Evolutionary conservation across 306 rosid genomes (phyloP).

Genomic region (Prunus kanzakura): DNA sequence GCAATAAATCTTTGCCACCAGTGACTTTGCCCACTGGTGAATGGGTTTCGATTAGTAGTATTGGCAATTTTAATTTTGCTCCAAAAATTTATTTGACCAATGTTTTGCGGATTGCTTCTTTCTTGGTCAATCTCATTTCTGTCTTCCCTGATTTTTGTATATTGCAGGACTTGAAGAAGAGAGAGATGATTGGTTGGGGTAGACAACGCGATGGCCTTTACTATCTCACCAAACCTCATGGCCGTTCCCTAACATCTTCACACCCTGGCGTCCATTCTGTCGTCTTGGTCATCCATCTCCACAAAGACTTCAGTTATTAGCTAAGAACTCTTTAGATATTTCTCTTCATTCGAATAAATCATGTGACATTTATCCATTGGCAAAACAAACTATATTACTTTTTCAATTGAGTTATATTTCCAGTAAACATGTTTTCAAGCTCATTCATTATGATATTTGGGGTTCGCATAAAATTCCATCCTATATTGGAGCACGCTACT

Average conservation of each 20-base stretch:
- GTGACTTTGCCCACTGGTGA: neutral
- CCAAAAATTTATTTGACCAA: neutral
- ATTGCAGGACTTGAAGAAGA: neutral
- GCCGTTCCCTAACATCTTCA: neutral
- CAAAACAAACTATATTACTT: neutral
- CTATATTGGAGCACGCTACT: neutral
- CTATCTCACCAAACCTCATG: neutral
- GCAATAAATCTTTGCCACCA: neutral
- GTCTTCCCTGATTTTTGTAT: neutral
- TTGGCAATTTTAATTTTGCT: neutral
- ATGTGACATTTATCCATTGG: neutral
- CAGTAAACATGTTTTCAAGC: neutral
- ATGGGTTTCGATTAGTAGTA: neutral
- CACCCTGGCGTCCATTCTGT: neutral
- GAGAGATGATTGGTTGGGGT: neutral
- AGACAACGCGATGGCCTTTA: too few species aligned
- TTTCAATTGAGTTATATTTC: neutral
- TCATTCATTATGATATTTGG: conserved; percentile 9
- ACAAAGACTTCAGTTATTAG: neutral
- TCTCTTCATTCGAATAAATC: neutral
- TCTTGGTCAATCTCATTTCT: neutral
- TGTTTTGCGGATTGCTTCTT: neutral
- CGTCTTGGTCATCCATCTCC: neutral
- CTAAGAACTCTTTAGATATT: neutral
- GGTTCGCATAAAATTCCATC: neutral